Percentiles rank a stretch among this genome's conserved stretches.
These are phyloP conservation scores for Cladophialophora chaetospira DNA, from an alignment of 2,329 filamentous ascomycete species.

Conservation along the genomic window DNA sequence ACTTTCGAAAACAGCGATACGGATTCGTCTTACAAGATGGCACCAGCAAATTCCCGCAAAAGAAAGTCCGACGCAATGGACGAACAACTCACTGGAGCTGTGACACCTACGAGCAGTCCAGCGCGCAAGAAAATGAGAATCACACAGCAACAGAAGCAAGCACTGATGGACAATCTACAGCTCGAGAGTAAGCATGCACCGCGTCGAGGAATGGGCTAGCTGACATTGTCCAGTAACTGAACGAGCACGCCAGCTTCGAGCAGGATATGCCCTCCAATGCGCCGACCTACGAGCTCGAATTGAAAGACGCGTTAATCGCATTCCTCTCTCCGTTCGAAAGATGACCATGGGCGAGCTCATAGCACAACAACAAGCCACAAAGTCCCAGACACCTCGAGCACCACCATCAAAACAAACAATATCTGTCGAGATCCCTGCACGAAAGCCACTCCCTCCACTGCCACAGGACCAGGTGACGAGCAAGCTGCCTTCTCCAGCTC, in stretches of 20 bases:
- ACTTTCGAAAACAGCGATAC: too few species aligned
- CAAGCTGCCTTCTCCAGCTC: slow-evolving; percentile 35
- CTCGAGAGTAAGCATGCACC: slow-evolving; percentile 68
- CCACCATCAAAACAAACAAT: slow-evolving; percentile 31
- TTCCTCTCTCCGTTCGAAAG: slow-evolving; percentile 76
- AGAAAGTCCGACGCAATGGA: slow-evolving; percentile 44
- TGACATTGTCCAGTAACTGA: slow-evolving; percentile 67
- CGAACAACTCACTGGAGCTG: slow-evolving; percentile 48
- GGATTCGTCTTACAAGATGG: slow-evolving; percentile 38
- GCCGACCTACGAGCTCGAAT: slow-evolving; percentile 82
- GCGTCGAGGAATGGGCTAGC: background rate
- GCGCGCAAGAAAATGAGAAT: slow-evolving; percentile 64
- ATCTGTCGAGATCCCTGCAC: slow-evolving; percentile 29
- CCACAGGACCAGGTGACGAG: slow-evolving; percentile 32
- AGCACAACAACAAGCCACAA: slow-evolving; percentile 49
- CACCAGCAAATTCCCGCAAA: slow-evolving; percentile 39
- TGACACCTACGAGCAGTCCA: slow-evolving; percentile 56
- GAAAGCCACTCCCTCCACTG: slow-evolving; percentile 35
- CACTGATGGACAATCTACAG: slow-evolving; percentile 84
- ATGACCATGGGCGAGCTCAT: slow-evolving; percentile 77
- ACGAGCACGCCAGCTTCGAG: slow-evolving; percentile 80
- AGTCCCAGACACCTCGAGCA: slow-evolving; percentile 35
- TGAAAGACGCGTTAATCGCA: slow-evolving; percentile 90
- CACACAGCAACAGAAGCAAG: slow-evolving; percentile 75
- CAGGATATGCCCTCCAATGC: slow-evolving; percentile 85